Evolutionary conservation across 306 rosid species (phyloP).

Genomic region (Cicer pinnatifidum): DNA sequence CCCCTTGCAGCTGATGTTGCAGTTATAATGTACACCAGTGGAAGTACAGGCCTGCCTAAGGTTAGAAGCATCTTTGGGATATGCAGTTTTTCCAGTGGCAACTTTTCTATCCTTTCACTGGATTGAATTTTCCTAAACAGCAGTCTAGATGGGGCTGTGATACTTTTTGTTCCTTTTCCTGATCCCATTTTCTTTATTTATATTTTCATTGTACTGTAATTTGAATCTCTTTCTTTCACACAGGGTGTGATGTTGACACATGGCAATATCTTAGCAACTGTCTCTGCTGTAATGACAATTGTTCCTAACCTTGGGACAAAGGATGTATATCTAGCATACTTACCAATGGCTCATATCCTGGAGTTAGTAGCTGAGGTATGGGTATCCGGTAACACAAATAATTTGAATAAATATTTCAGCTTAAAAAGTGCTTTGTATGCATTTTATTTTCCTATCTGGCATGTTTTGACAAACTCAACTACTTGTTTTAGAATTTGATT

Average conservation of each 20-base stretch:
- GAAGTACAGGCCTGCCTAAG: conserved; percentile 98
- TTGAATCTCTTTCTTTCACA: conserved; percentile 41
- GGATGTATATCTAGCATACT: conserved; percentile 85
- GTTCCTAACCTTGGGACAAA: conserved; percentile 77
- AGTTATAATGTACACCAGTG: conserved; percentile 98
- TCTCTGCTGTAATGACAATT: conserved; percentile 81
- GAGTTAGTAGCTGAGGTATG: conserved; percentile 95
- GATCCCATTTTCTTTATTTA: background rate
- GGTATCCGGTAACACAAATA: conserved; percentile 36
- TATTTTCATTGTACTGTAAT: background rate
- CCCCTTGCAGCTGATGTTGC: conserved; percentile 88
- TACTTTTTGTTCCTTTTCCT: conserved; percentile 2
- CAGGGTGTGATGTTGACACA: conserved; percentile 99
- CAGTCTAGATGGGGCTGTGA: conserved; percentile 5
- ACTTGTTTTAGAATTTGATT: conserved; percentile 64
- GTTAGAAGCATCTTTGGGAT: conserved; percentile 56
- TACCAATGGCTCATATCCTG: conserved; percentile 98
- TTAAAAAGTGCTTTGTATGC: conserved; percentile 15
- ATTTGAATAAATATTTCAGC: conserved; percentile 39
- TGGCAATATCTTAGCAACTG: conserved; percentile 83
- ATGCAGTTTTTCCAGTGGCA: conserved; percentile 22
- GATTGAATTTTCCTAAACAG: conserved; percentile 29
- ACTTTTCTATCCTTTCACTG: conserved; percentile 15
- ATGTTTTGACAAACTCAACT: conserved; percentile 47
- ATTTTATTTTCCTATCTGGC: conserved; percentile 10